Base-by-base conservation (phyloP, 257 asterid genomes). In the Solanum sejunctum region DNA sequence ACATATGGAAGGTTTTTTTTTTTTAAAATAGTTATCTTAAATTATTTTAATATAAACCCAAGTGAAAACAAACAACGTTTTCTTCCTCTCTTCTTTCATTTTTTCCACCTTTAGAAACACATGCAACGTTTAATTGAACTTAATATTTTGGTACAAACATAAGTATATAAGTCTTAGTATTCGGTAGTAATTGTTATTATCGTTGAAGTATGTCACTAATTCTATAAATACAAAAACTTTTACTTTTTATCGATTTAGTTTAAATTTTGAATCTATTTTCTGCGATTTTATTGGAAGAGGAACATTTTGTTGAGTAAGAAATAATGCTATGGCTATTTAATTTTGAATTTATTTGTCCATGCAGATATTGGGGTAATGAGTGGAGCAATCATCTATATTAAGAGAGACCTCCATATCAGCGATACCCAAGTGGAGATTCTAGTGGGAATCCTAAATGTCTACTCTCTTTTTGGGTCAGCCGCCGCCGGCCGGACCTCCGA, bases 311-410 rank as follows among this genome's bases (percentile, higher is more conserved):
- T 57, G 63, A 57, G 8, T 57, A 17, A 57, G 63, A 57, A 57
- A 8, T 20, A n/a, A 18, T 57, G 18, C 18, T 13, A 28, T 57
- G 2, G n/a, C 8, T n/a, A 61, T 70, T 21, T 75, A 49, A 69
- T 69, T 15, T 36, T 16, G 23, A 47, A 13, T 4, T 7, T 9
- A 41, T 72, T 66, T 61, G 36, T 82, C 21, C 66, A 83, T 87
- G 92, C 91, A 96, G 63, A 56, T 83, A 63, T 84, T 0, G 89
- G 91, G 7, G 91, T 85, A 75, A 83, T 88, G 88, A 88, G 89
- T 83, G 91, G 89, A 41, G 89, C 89, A 20, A 51, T 80, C 0
- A 84, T 89, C 12, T 89, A 85, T 70, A 87, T 89, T 16, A 81
- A 83, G 10, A 83, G 82, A 1, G 88, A 89, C 66, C 47, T 89